These are phyloP conservation scores for Tuber microsphaerosporum DNA, from an alignment of 495 filamentous ascomycete species.

Conservation along the genomic window DNA sequence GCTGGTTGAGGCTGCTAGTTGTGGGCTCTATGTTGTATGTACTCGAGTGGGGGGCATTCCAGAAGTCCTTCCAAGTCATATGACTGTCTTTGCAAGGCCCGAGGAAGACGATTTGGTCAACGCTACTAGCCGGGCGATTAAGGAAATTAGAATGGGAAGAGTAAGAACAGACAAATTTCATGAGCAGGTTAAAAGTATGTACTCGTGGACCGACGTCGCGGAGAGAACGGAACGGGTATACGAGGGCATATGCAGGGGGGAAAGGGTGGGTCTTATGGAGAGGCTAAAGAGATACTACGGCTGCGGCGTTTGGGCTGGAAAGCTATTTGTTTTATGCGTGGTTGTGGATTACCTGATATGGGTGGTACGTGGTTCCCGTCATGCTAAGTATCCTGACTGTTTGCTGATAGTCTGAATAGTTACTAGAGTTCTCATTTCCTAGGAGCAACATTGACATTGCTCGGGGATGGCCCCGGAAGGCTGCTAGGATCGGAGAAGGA, in stretches of 20 bases:
- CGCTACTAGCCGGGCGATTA: conserved; percentile 76
- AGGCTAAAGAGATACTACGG: conserved; percentile 92
- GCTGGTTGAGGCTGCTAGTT: conserved; percentile 91
- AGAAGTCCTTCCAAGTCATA: conserved; percentile 84
- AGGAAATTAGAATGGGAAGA: conserved; percentile 67
- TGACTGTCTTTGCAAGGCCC: conserved; percentile 88
- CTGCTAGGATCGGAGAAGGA: conserved; percentile 16
- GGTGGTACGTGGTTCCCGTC: conserved; percentile 48
- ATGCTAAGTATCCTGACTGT: conserved; percentile 6
- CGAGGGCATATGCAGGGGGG: conserved; percentile 61
- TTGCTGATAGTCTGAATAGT: conserved; percentile 4
- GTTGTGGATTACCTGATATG: conserved; percentile 89
- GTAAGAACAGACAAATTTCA: conserved; percentile 91
- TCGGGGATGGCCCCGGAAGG: conserved; percentile 82
- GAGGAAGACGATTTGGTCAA: conserved; percentile 85
- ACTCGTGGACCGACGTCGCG: conserved; percentile 94
- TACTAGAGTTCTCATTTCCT: conserved; percentile 75
- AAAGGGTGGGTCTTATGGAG: conserved; percentile 67
- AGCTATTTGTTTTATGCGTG: conserved; percentile 89
- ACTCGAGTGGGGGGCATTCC: conserved; percentile 95
- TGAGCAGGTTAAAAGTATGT: conserved; percentile 94
- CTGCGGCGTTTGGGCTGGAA: conserved; percentile 99
- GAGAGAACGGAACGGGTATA: conserved; percentile 90
- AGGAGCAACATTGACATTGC: conserved; percentile 78
- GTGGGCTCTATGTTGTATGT: conserved; percentile 90